These are phyloP conservation scores for Inga leiocalycina DNA, from an alignment of 306 rosid species.

Conservation along the genomic window DNA sequence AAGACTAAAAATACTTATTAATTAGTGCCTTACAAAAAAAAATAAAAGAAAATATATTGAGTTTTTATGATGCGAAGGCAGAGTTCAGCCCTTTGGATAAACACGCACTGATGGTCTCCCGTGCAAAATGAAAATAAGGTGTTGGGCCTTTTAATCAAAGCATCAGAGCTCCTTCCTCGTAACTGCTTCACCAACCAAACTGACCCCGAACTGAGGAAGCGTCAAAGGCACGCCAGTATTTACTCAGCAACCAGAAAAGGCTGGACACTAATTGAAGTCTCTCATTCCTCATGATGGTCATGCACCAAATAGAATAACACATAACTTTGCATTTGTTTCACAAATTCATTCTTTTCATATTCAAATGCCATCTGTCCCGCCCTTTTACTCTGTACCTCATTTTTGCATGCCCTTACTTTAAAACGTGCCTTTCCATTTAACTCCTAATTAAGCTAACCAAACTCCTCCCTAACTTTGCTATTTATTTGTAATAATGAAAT, in stretches of 20 bases:
- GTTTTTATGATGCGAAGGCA: neutral
- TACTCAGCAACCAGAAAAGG: neutral
- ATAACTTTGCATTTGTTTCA: too few relatives aligned
- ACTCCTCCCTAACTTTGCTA: too few relatives aligned
- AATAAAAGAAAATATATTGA: neutral
- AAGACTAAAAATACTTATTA: too few relatives aligned
- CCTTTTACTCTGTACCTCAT: neutral
- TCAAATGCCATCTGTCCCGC: neutral
- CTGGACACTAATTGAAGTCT: conserved; percentile 12
- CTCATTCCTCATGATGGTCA: neutral
- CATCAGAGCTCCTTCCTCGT: neutral
- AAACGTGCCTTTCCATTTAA: neutral
- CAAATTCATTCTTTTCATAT: neutral
- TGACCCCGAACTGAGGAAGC: conserved; percentile 16
- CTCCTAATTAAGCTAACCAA: neutral
- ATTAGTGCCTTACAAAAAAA: too few relatives aligned
- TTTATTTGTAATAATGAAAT: neutral
- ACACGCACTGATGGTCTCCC: neutral
- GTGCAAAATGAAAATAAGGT: neutral
- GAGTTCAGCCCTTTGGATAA: neutral
- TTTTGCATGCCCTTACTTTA: neutral
- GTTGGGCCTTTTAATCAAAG: neutral
- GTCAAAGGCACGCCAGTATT: neutral
- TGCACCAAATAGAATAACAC: neutral
- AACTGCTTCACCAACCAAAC: conserved; percentile 29